A percentile compares a stretch with the other conserved stretches of the same genome.
phyloP scores from a whole-genome alignment of 495 filamentous ascomycete species.

The Umbilicaria muhlenbergii region DNA sequence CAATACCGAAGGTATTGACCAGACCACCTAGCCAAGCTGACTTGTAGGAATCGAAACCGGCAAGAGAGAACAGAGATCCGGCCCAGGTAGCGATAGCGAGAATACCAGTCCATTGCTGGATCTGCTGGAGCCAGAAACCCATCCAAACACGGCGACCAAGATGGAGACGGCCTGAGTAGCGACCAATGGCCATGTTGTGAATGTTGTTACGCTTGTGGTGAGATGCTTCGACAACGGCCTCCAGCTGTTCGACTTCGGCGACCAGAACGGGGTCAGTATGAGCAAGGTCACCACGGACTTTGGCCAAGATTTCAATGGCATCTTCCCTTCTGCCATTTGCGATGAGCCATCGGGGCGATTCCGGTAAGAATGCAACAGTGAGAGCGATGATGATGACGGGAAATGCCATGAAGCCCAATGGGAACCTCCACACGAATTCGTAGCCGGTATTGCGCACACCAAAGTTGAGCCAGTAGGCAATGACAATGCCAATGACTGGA shows the following conservation, averaged over 20 bases:
- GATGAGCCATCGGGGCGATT: conserved; percentile 60
- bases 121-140: conserved; percentile 44
- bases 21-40: no score
- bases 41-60: conserved; percentile 15
- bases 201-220: conserved; percentile 44
- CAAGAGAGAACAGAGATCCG: conserved; percentile 36
- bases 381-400: no score
- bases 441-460: background rate
- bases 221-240: conserved; percentile 53
- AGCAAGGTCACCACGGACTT: conserved; percentile 52
- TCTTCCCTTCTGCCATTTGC: conserved; percentile 52
- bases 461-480: background rate
- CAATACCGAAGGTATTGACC: no score
- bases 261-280: conserved; percentile 50
- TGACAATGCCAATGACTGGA: background rate
- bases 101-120: conserved; percentile 38
- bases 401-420: no score
- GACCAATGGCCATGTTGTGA: conserved; percentile 9
- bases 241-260: conserved; percentile 54
- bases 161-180: background rate
- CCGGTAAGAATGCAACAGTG: conserved; percentile 38
- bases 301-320: conserved; percentile 47
- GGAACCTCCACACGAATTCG: background rate
- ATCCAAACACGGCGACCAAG: conserved; percentile 36
- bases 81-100: background rate